A percentile compares a stretch with the other conserved stretches of the same genome.
These are phyloP conservation scores for Apophysomyces ossiformis DNA, from an alignment of 371 early-diverging fungal genomes.

Conservation along the genomic window DNA sequence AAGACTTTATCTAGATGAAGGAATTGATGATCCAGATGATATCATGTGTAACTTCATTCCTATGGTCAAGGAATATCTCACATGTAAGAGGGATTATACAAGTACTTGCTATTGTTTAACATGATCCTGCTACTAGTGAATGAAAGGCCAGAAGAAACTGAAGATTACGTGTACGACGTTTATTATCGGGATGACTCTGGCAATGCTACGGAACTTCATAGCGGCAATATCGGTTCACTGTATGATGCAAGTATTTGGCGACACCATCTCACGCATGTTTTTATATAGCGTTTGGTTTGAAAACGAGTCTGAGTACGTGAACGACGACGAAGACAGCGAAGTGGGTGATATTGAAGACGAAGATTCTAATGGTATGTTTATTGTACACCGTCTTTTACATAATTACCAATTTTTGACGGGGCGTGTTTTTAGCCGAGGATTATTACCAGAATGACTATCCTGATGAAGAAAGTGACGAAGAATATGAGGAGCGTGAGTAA, in stretches of 20 bases:
- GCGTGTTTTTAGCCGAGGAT: slow-evolving; percentile 55
- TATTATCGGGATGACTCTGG: slow-evolving; percentile 60
- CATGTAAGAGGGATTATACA: slow-evolving; percentile 41
- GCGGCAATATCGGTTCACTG: slow-evolving; percentile 53
- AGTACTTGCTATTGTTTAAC: not conserved
- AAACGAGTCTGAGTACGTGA: slow-evolving; percentile 54
- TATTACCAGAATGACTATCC: slow-evolving; percentile 70
- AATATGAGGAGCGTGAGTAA: slow-evolving; percentile 49
- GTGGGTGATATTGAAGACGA: slow-evolving; percentile 60
- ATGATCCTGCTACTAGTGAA: slow-evolving; percentile 29
- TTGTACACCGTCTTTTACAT: not conserved
- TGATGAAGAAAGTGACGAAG: slow-evolving; percentile 59
- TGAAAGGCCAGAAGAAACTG: slow-evolving; percentile 38
- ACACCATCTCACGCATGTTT: not conserved
- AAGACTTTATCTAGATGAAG: slow-evolving; percentile 43
- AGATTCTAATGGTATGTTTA: slow-evolving; percentile 57
- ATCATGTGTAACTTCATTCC: slow-evolving; percentile 76
- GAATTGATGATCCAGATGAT: slow-evolving; percentile 52
- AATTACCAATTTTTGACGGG: not conserved
- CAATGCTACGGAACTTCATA: slow-evolving; percentile 22
- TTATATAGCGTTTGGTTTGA: slow-evolving; percentile 57
- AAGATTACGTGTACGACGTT: slow-evolving; percentile 65
- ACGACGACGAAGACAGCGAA: slow-evolving; percentile 61
- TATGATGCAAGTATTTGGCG: slow-evolving; percentile 19
- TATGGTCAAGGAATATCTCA: slow-evolving; percentile 74